Percentiles rank a stretch among this genome's conserved stretches.
phyloP scores from a whole-genome alignment of 768 basidiomycete genomes.

The Boletus rubroflammeus region DNA sequence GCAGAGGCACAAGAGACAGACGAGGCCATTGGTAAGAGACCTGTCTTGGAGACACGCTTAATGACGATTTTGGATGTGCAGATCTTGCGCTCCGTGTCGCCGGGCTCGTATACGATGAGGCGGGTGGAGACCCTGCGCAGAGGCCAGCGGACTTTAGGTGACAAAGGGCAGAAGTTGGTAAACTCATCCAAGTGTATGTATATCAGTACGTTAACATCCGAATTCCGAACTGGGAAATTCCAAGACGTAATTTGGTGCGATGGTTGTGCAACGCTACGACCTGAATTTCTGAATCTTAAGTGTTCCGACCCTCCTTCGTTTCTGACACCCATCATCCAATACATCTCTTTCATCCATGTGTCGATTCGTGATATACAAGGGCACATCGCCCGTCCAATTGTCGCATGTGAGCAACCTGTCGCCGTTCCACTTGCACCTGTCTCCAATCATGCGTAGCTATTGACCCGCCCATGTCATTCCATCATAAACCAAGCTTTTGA shows the following conservation, averaged over 20 bases:
- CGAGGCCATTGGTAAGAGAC: constrained; percentile 71
- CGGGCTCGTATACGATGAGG: constrained; percentile 79
- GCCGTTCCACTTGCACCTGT: not conserved
- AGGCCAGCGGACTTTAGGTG: constrained; percentile 81
- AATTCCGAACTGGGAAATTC: not conserved
- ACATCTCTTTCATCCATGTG: constrained; percentile 51
- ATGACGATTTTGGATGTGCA: constrained; percentile 28
- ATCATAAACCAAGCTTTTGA: constrained; percentile 98
- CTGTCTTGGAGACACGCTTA: not conserved
- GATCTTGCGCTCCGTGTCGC: constrained; percentile 86
- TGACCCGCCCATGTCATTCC: constrained; percentile 90
- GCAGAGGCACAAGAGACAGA: constrained; percentile 78
- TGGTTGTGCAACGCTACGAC: constrained; percentile 7
- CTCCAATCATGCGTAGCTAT: constrained; percentile 46
- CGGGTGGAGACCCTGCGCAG: constrained; percentile 70
- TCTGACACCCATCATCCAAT: not conserved
- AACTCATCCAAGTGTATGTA: not conserved
- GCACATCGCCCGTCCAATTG: constrained; percentile 87
- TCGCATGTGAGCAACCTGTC: constrained; percentile 57
- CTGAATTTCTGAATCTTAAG: not conserved
- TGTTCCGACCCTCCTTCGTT: not conserved
- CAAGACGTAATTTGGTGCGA: constrained; percentile 22
- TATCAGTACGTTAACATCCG: constrained; percentile 5
- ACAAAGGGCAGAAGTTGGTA: constrained; percentile 1
- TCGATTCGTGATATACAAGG: constrained; percentile 93